Evolutionary conservation across 768 basidiomycete genomes (phyloP).

Genomic region (Boletus reticulatus): DNA sequence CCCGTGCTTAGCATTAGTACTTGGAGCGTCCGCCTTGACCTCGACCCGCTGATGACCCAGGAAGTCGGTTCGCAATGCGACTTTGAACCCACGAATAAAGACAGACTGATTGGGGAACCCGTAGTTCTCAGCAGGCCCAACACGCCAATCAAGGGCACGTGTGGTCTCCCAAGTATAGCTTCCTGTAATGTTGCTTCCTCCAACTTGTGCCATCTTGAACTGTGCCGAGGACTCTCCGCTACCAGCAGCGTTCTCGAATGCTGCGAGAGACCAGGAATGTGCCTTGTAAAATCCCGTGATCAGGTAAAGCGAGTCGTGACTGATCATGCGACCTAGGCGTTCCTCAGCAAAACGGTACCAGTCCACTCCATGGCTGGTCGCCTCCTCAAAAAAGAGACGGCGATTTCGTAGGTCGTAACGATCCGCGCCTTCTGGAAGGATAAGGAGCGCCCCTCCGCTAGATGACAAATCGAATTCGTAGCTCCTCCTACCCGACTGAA

Average conservation of each 20-base stretch:
- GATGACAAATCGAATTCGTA: constrained; percentile 14
- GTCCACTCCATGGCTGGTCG: constrained; percentile 11
- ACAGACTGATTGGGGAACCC: constrained; percentile 21
- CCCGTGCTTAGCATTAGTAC: not conserved
- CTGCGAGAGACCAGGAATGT: constrained; percentile 28
- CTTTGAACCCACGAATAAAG: constrained; percentile 28
- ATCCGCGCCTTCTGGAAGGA: constrained; percentile 32
- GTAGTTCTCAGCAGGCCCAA: not conserved
- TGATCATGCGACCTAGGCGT: constrained; percentile 8
- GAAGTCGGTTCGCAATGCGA: constrained; percentile 6
- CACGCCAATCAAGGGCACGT: constrained; percentile 7
- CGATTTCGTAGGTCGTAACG: constrained; percentile 23
- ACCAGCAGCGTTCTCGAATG: constrained; percentile 1
- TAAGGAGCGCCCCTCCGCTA: constrained; percentile 29
- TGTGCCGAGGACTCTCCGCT: not conserved
- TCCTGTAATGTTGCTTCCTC: not conserved
- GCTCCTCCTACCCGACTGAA: not conserved
- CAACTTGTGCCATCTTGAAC: constrained; percentile 7
- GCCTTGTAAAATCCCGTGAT: constrained; percentile 17
- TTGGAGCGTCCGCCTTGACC: not conserved
- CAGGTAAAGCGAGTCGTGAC: constrained; percentile 20
- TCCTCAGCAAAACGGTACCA: constrained; percentile 30
- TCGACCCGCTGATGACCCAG: not conserved
- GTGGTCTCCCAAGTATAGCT: constrained; percentile 12
- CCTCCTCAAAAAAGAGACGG: constrained; percentile 15